Evolutionary conservation across 1,284 basidiomycete species (phyloP).

Genomic region (Ustilago sp.): DNA sequence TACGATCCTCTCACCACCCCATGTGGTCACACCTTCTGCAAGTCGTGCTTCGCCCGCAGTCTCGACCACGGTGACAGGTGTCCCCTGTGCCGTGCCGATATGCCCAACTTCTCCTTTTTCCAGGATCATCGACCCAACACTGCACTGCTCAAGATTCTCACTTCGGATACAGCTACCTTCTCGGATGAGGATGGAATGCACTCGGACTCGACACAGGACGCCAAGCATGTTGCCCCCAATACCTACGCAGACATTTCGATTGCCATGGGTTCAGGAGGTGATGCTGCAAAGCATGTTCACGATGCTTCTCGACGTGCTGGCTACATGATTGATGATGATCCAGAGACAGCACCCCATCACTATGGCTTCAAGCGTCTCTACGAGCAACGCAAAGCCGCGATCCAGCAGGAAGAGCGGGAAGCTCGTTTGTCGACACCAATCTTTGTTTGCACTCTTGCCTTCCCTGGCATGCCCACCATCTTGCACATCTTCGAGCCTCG

Average conservation of each 20-base stretch:
- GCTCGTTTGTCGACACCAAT: constrained; percentile 86
- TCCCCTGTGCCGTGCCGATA: constrained; percentile 83
- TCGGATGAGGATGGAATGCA: constrained; percentile 39
- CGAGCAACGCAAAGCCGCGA: constrained; percentile 74
- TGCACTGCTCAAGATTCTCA: constrained; percentile 54
- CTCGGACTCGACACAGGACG: constrained; percentile 37
- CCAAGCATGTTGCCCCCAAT: constrained; percentile 6
- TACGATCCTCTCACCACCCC: constrained; percentile 89
- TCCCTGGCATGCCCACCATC: constrained; percentile 88
- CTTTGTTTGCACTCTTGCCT: constrained; percentile 88
- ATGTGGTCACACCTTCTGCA: constrained; percentile 95
- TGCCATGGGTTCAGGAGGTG: constrained; percentile 5
- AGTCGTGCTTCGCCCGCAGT: constrained; percentile 85
- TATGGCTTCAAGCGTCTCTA: constrained; percentile 65
- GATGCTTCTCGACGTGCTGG: constrained; percentile 2
- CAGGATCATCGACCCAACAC: constrained; percentile 74
- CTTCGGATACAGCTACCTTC: constrained; percentile 45
- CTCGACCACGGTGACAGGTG: constrained; percentile 85
- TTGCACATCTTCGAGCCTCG: constrained; percentile 92
- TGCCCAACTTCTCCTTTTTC: constrained; percentile 83
- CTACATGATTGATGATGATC: constrained; percentile 42
- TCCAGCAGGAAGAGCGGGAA: constrained; percentile 81
- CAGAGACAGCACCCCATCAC: constrained; percentile 36
- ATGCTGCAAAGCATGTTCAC: neutral
- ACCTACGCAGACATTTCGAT: constrained; percentile 36